Conservation (phyloP, 345 rosid species). For the Chamaenerion angustifolium region DNA sequence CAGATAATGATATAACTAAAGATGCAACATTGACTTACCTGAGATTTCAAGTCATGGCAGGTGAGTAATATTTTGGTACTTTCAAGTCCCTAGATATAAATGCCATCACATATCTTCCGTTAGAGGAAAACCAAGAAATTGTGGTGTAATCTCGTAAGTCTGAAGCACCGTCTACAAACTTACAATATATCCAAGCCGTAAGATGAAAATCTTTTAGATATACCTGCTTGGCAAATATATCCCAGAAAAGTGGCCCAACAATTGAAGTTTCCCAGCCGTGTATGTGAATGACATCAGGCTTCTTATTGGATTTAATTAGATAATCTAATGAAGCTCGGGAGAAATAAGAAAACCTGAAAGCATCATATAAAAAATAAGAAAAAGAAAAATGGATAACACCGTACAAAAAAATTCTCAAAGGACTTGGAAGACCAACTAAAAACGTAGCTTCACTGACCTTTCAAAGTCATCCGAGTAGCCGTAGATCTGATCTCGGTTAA, state of each 20-base stretch:
- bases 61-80: conserved; percentile 52
- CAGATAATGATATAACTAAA: neutral
- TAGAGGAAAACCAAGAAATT: neutral
- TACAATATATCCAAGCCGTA: neutral
- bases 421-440: neutral
- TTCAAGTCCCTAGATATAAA: conserved; percentile 47
- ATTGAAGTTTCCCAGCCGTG: conserved; percentile 85
- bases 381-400: neutral
- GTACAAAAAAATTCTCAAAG: neutral
- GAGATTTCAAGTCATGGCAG: conserved; percentile 52
- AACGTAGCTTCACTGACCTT: conserved; percentile 29
- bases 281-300: conserved; percentile 75
- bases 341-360: conserved; percentile 60
- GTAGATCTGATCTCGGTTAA: conserved; percentile 48
- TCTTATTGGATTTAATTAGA: conserved; percentile 67
- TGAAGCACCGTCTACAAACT: neutral
- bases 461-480: conserved; percentile 79
- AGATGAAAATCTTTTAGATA: conserved; percentile 1
- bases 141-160: neutral
- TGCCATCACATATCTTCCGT: conserved; percentile 7
- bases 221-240: conserved; percentile 66
- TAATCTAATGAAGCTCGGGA: conserved; percentile 85
- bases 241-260: conserved; percentile 87
- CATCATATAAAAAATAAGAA: conserved; percentile 3
- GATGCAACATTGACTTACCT: conserved; percentile 19